phyloP scores from a whole-genome alignment of 2,329 filamentous ascomycete genomes.

The Stachybotrys chlorohalonatus region DNA sequence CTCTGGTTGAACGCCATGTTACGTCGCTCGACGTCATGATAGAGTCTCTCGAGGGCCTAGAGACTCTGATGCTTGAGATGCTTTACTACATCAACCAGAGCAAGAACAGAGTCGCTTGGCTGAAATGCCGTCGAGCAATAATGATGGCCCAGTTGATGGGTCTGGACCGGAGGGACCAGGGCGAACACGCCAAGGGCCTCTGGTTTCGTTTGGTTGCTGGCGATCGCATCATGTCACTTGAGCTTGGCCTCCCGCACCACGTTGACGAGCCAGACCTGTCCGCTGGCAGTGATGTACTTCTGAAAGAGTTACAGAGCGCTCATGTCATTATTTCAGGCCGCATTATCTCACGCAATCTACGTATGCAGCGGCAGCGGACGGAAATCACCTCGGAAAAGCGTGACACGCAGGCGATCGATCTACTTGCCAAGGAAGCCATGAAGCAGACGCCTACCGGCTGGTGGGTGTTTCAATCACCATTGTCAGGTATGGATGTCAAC shows the following conservation, averaged over 20 bases:
- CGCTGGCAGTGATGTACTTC: background rate
- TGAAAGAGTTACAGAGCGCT: background rate
- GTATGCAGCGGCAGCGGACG: background rate
- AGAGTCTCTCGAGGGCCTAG: background rate
- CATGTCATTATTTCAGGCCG: background rate
- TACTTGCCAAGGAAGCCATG: background rate
- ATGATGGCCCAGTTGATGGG: background rate
- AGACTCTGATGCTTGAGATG: background rate
- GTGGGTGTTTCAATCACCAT: background rate
- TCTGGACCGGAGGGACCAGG: background rate
- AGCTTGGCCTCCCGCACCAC: background rate
- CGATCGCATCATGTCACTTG: background rate
- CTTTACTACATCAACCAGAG: background rate
- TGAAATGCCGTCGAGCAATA: background rate
- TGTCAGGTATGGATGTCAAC: background rate
- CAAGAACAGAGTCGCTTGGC: background rate
- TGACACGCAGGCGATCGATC: background rate
- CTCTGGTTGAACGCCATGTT: background rate
- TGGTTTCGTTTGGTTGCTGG: background rate
- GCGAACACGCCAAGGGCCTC: background rate
- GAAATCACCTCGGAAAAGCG: background rate
- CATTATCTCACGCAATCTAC: background rate
- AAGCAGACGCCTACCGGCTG: background rate
- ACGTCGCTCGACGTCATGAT: background rate
- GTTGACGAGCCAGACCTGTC: background rate